Evolutionary conservation across 2,329 filamentous ascomycete genomes (phyloP).

Genomic region (Colletotrichum tabaci): DNA sequence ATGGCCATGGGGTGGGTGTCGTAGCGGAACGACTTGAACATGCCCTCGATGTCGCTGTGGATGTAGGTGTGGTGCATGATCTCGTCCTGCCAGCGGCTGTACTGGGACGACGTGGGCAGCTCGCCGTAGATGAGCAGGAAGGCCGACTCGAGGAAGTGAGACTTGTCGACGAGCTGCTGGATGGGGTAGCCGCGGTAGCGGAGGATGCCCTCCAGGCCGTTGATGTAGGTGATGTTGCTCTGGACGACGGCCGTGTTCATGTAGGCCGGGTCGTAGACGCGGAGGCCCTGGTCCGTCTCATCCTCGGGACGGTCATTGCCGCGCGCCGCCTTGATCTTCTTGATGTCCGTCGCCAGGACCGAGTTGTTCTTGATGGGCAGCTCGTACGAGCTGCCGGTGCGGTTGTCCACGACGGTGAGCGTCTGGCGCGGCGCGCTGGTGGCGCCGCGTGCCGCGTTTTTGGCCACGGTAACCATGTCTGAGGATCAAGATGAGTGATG

Average conservation of each 20-base stretch:
- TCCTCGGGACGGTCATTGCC: conserved; percentile 58
- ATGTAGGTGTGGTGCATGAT: conserved; percentile 67
- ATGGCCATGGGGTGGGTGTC: conserved; percentile 69
- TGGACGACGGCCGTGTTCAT: conserved; percentile 67
- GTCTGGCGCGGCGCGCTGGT: conserved; percentile 46
- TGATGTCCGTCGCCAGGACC: conserved; percentile 66
- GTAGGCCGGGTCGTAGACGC: conserved; percentile 66
- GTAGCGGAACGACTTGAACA: conserved; percentile 66
- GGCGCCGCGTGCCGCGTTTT: conserved; percentile 39
- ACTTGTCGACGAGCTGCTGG: conserved; percentile 64
- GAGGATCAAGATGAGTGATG: neutral
- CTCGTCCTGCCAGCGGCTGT: conserved; percentile 60
- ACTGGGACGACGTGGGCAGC: conserved; percentile 60
- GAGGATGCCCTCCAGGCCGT: conserved; percentile 65
- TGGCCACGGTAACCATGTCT: conserved; percentile 33
- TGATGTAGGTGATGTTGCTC: conserved; percentile 67
- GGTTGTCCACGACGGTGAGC: conserved; percentile 64
- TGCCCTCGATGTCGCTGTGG: conserved; percentile 64
- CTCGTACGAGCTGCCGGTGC: conserved; percentile 63
- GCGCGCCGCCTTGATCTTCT: conserved; percentile 61
- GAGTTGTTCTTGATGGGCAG: conserved; percentile 65
- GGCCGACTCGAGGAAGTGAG: conserved; percentile 64
- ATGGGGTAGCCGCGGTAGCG: conserved; percentile 68
- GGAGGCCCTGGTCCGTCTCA: conserved; percentile 64
- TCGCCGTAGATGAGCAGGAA: conserved; percentile 68